Base-by-base conservation (phyloP, 192 early-diverging fungal genomes). In the Coemansia sp. region DNA sequence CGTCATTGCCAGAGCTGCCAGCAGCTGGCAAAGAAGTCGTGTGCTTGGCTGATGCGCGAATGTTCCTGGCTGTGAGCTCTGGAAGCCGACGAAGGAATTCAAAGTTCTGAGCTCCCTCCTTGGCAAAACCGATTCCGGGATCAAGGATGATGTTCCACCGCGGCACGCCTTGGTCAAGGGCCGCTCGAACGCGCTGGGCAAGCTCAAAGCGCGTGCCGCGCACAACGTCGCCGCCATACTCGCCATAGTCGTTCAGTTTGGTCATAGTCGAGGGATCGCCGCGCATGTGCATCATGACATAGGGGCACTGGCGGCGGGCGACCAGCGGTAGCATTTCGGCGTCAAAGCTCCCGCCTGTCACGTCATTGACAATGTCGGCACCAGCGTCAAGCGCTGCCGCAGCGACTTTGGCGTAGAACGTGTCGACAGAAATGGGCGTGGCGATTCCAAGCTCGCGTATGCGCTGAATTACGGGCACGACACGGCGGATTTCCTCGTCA, bases 251-350 rank as follows among this genome's bases (percentile, higher is more conserved):
- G 64, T 88, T 90, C 58, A 87, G 77, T 25, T 68, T 71, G 35
- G 70, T 74, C 97, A 99, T 99, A 12, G 94, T 96, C 66, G 89
- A 86, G 6, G 96, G 88, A 60, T 87, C 86, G 24, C 97, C 97
- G n/a, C 96, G 91, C 96, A 97, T 98, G 70, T 99, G 97, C 96
- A 98, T 98, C 73, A 98, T 72, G 65, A 94, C 91, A 9, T 94
- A 87, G 17, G 97, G 96, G 10, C 92, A 91, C 51, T 90, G 85
- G 63, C 77, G 76, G 62, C 90, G 83, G 6, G 94, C 94, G 75
- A 93, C 89, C 20, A 92, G 86, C 9, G 85, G 61, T 35, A 93
- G 79, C 94, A 99, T 98, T 4, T 79, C 70, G 0, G 89, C 76
- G 61, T 99, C 96, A 25, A 86, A 78, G 41, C 61, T 64, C 14